phyloP scores from a whole-genome alignment of 805 yeast species.

The Candida awuae region DNA sequence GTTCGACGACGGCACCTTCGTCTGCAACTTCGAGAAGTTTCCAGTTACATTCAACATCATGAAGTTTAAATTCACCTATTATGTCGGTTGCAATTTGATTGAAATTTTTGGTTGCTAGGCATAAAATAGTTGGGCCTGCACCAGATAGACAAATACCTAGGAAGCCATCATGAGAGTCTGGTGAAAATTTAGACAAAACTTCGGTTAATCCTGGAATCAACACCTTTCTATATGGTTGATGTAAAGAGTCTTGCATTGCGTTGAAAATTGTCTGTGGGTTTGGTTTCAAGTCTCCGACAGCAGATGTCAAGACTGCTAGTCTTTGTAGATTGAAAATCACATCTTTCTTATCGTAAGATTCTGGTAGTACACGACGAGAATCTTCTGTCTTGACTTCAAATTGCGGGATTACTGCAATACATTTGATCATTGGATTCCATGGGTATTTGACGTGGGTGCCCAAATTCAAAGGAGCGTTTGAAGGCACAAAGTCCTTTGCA shows the following conservation, averaged over 20 bases:
- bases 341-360: slow-evolving; percentile 67
- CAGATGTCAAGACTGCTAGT: slow-evolving; percentile 84
- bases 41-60: slow-evolving; percentile 69
- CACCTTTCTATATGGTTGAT: slow-evolving; percentile 92
- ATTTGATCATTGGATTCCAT: slow-evolving; percentile 76
- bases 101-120: slow-evolving; percentile 83
- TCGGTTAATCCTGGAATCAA: slow-evolving; percentile 87
- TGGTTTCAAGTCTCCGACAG: slow-evolving; percentile 73
- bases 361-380: slow-evolving; percentile 84
- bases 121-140: slow-evolving; percentile 96
- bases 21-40: slow-evolving; percentile 75
- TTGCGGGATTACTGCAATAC: slow-evolving; percentile 86
- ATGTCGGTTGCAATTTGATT: slow-evolving; percentile 77
- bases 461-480: slow-evolving; percentile 75
- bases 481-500: slow-evolving; percentile 54
- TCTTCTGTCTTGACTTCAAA: slow-evolving; percentile 92
- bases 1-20: slow-evolving; percentile 69
- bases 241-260: slow-evolving; percentile 94
- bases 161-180: slow-evolving; percentile 73
- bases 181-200: slow-evolving; percentile 72
- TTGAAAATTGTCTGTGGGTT: slow-evolving; percentile 77
- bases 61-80: slow-evolving; percentile 55
- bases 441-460: slow-evolving; percentile 84
- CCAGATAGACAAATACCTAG: slow-evolving; percentile 94
- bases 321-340: slow-evolving; percentile 90